Conservation (phyloP, 148 eudicot genomes). For the Dianthus caryophyllus region DNA sequence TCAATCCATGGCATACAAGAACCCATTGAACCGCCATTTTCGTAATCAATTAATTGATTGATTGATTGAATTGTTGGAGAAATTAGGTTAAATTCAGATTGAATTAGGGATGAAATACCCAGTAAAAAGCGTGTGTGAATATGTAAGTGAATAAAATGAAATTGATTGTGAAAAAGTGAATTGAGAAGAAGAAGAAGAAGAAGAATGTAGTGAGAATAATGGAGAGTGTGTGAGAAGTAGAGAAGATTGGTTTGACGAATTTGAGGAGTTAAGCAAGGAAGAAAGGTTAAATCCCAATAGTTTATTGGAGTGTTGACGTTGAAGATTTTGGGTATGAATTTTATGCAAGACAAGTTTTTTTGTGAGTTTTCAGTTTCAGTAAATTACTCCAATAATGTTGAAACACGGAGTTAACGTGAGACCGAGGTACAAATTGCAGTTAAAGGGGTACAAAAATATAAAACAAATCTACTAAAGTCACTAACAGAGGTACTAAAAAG, state of each 20-base stretch:
- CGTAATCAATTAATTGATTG: neutral
- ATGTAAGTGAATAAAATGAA: no score
- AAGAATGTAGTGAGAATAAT: neutral
- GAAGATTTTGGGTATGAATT: neutral
- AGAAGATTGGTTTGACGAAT: slow-evolving; percentile 7
- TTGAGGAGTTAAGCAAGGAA: no score
- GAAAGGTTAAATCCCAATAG: no score
- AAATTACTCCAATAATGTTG: no score
- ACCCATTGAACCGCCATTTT: slow-evolving; percentile 72
- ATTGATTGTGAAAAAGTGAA: neutral
- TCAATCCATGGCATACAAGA: slow-evolving; percentile 69
- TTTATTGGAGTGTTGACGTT: no score
- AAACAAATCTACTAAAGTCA: no score
- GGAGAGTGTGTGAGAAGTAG: neutral
- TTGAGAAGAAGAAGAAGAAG: neutral
- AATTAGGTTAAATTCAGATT: neutral
- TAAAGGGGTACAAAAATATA: no score
- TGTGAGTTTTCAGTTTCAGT: no score
- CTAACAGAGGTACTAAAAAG: no score
- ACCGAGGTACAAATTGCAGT: no score
- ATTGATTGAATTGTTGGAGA: neutral
- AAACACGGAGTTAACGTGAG: no score
- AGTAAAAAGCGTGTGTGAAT: neutral
- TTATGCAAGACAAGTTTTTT: neutral
- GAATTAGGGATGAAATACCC: neutral